Base-by-base conservation (phyloP, 768 basidiomycete genomes). In the Erythrobasidium yunnanense region DNA sequence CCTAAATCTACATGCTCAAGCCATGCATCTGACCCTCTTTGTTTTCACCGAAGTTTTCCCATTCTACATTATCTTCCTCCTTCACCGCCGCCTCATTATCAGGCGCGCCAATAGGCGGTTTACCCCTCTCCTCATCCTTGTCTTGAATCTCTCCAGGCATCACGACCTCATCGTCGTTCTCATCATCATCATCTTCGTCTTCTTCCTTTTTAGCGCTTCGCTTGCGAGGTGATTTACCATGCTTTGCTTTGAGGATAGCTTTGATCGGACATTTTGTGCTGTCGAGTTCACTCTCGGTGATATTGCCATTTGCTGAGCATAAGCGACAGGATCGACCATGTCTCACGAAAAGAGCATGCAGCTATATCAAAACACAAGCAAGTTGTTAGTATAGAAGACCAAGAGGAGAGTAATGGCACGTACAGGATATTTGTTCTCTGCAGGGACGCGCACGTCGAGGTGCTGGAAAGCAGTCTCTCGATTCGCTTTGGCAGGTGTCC, bases 241-340 rank as follows among this genome's bases (percentile, higher is more conserved):
- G 17, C 11, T 51, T 13, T 25, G 13, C 23, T 23, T 63, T 63
- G 17, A 63, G 30, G 33, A 49, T 49, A 17, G n/a, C 7, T 23
- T 63, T 63, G 47, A 63, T 63, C 5, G 60, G 60, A 23, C 60
- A 63, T 23, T 51, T 27, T 6, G 30, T 51, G 6, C 29, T 30
- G n/a, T 49, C 45, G 6, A 63, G 47, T 51, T 63, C 60, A 29
- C 47, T 27, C 22, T 63, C 60, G 8, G 60, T 63, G 5, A 63
- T 63, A 35, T 63, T 63, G 5, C 71, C 72, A 42, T 70, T 70
- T 11, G 71, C 73, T 1, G 70, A 47, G 54, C 73, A 73, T 27
- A 47, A 55, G 6, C 60, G 62, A 56, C 72, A 73, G 1, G 70
- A 70, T 17, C 70, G 50, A 0, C 73, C 73, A 29, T 73, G 71